A percentile compares a stretch with the other conserved stretches of the same genome.
Evolutionary conservation across 179 eudicot genomes (phyloP).

Genomic region (Silene vulgaris): DNA sequence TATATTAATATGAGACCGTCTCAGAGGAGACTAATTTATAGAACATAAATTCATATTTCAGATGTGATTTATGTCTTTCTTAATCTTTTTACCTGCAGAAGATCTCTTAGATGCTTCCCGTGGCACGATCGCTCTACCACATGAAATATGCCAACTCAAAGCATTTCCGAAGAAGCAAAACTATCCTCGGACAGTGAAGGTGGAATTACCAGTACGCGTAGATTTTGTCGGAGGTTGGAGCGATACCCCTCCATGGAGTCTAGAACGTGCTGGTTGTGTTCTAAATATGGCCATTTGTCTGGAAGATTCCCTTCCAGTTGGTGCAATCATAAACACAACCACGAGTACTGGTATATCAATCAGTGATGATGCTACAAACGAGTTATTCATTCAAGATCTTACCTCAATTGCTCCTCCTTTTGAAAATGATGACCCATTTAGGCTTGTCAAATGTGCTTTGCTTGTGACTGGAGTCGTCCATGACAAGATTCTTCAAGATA

Average conservation of each 20-base stretch:
- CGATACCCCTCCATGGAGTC: conserved; percentile 99
- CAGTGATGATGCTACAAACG: conserved; percentile 55
- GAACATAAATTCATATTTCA: not conserved
- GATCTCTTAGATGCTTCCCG: conserved; percentile 48
- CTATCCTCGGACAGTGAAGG: conserved; percentile 47
- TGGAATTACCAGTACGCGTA: conserved; percentile 90
- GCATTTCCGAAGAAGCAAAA: conserved; percentile 30
- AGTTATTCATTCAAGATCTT: conserved; percentile 48
- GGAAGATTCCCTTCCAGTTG: conserved; percentile 78
- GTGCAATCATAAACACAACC: conserved; percentile 65
- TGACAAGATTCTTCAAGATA: conserved; percentile 38
- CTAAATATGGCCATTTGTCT: conserved; percentile 88
- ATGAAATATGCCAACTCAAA: conserved; percentile 25
- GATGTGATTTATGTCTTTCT: not conserved
- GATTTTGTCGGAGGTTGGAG: conserved; percentile 99
- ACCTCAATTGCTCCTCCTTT: conserved; percentile 67
- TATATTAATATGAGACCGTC: not conserved
- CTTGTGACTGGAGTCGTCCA: conserved; percentile 65
- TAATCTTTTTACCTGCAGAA: conserved; percentile 33
- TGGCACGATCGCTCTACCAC: conserved; percentile 28
- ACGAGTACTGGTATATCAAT: conserved; percentile 44
- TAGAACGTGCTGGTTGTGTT: conserved; percentile 86
- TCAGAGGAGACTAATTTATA: not conserved
- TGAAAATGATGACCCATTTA: conserved; percentile 67
- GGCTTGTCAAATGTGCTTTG: conserved; percentile 91